phyloP scores from a whole-genome alignment of 352 stramenopile genomes.

The Pythium rishiriense region DNA sequence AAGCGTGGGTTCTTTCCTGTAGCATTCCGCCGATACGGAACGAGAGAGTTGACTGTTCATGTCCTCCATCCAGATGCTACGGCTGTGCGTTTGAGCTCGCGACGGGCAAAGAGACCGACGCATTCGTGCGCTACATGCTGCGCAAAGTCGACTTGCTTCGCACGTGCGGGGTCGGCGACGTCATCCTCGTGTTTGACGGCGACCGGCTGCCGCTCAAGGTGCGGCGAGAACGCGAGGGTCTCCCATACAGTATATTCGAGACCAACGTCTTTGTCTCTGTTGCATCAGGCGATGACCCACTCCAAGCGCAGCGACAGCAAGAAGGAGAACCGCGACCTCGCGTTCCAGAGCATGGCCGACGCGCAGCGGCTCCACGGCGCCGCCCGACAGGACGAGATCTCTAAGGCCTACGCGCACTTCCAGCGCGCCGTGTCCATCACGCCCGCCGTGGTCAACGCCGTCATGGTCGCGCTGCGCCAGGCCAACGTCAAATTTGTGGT shows the following conservation, averaged over 20 bases:
- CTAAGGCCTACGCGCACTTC: conserved; percentile 60
- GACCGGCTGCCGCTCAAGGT: conserved; percentile 76
- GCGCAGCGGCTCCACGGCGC: conserved; percentile 46
- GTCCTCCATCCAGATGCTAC: conserved; percentile 53
- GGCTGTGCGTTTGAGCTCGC: conserved; percentile 76
- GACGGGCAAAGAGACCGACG: conserved; percentile 56
- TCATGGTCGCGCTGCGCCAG: conserved; percentile 54
- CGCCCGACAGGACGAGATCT: conserved; percentile 52
- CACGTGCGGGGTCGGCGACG: conserved; percentile 47
- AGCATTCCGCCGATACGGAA: not conserved
- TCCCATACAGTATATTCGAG: no score
- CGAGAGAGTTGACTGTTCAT: not conserved
- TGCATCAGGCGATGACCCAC: conserved; percentile 55
- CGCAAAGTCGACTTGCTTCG: conserved; percentile 69
- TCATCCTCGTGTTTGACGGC: conserved; percentile 78
- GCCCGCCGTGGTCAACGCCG: conserved; percentile 51
- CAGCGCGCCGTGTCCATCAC: conserved; percentile 71
- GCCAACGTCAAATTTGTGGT: conserved; percentile 57
- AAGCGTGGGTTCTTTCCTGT: conserved; percentile 47
- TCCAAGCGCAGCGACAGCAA: conserved; percentile 60
- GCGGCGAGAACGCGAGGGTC: no score
- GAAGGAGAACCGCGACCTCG: conserved; percentile 55
- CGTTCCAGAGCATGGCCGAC: conserved; percentile 50
- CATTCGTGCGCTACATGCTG: conserved; percentile 75
- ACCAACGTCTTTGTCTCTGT: not conserved